Base-by-base conservation (phyloP, 805 yeast genomes). In the Zygoascus flipseniorum region DNA sequence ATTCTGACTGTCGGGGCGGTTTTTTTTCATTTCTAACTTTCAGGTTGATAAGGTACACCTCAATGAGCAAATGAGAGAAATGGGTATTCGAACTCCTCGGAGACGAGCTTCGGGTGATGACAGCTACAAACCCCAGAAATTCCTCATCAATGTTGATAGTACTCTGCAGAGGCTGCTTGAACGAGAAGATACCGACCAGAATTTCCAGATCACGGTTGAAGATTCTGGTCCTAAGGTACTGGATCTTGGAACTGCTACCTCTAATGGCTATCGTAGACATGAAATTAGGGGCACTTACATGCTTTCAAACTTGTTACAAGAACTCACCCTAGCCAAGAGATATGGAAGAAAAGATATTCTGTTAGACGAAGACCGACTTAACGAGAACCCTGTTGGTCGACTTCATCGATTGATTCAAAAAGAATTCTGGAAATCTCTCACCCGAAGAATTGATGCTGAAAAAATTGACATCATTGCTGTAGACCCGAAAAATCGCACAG, bases 251-350 rank as follows among this genome's bases (percentile, higher is more conserved):
- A 88, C 97, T 1, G 88, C 83, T 39, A 86, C 86, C 64, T 88
- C 96, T 2, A 80, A 82, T 62, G 97, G 97, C 1, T 87, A 70
- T 70, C 82, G 80, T 41, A 83, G 79, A 60, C 78, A 78, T 52
- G 86, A 83, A 56, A 76, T 89, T 53, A 72, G 95, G 55, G 97
- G 97, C 2, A 89, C 96, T 0, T 89, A 89, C 64, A 86, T 86
- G 90, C 71, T 89, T 48, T 83, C 93, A 0, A 90, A 90, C 67
- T 69, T 90, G 42, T 74, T 89, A 53, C 97, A 89, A 70, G 97
- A 89, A 68, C 74, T 89, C 58, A 88, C 96, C 0, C 81, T 89
- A 56, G 97, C 97, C 13, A 81, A 86, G 64, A 73, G 85, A 53
- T 79, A 82, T 66, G 96, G 96, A 8, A 76, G 92, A 57, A 82